Base-by-base conservation (phyloP, 106 monocot genomes). In the Acorus gramineus region DNA sequence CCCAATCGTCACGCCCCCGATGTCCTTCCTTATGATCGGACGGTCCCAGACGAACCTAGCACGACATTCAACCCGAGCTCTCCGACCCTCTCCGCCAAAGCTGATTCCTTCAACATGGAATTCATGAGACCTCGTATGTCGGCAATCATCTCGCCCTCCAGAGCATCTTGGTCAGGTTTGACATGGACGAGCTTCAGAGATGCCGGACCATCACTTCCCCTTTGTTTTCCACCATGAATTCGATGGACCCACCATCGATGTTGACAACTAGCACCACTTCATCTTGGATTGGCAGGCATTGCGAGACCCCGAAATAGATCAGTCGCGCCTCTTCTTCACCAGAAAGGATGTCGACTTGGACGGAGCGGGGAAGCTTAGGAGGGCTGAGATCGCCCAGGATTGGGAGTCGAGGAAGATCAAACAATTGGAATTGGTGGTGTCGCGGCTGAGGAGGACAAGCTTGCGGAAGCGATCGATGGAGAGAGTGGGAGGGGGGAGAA, bases 211-310 rank as follows among this genome's bases (percentile, higher is more conserved):
- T 7, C 42, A 74, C 61, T 14, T 61, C n/a, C 7, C 67, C 66
- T 6, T 49, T 47, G 6, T 46, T 44, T 4, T 61, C 67, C 1
- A 74, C 47, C 3, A 66, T 43, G 65, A 74, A 55, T 46, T 74
- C 74, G 60, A 67, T 74, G 42, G 74, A 74, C 2, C 74, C 74
- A 28, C 74, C 74, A 54, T 67, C 66, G 74, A 74, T 74, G 55
- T 75, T 62, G 49, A 75, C 49, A 9, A 57, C 46, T 61, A 68
- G 68, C 5, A 68, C 62, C 12, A 7, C 42, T 10, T 6, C 47
- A 11, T 44, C 28, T 49, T 12, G 11, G 50, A 68, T 9, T 9
- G 74, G 74, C 53, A 74, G 74, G 49, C 55, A 68, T 12, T 56
- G 67, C 56, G 68, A 62, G 62, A 75, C 14, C 43, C 62, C 68